These are phyloP conservation scores for Diaporthe destruens DNA, from an alignment of 2,329 filamentous ascomycete species.

Conservation along the genomic window DNA sequence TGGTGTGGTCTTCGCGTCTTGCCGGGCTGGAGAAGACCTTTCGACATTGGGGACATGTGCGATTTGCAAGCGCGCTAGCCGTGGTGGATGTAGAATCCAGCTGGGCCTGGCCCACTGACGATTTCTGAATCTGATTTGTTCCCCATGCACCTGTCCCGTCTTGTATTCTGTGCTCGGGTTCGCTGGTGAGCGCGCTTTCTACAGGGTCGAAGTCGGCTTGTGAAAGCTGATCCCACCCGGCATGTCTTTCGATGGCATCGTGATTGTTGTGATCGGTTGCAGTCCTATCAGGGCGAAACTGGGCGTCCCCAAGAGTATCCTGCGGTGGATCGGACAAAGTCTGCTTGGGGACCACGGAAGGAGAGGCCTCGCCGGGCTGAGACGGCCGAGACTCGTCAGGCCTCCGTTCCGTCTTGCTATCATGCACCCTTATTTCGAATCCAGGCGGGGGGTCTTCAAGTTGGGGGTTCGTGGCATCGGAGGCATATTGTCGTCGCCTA, in stretches of 20 bases:
- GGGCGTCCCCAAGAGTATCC: neutral
- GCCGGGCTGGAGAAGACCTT: neutral
- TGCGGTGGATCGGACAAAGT: neutral
- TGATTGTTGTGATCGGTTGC: neutral
- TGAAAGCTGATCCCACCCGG: neutral
- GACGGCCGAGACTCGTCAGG: neutral
- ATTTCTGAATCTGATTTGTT: neutral
- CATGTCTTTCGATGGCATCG: neutral
- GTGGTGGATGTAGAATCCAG: neutral
- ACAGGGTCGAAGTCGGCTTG: neutral
- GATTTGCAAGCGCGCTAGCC: neutral
- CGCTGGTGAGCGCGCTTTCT: neutral
- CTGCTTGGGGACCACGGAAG: neutral
- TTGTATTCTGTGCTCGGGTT: conserved; percentile 2
- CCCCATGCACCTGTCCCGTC: neutral
- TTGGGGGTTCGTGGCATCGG: conserved; percentile 19
- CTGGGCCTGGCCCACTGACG: neutral
- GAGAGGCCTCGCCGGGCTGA: neutral
- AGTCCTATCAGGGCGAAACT: neutral
- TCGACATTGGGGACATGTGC: conserved; percentile 15
- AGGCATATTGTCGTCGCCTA: conserved; percentile 39
- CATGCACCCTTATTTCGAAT: conserved; percentile 1
- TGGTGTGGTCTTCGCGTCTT: neutral
- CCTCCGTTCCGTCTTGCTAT: neutral
- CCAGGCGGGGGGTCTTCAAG: neutral